Evolutionary conservation across 768 basidiomycete genomes (phyloP), one percentile per base, ranked within the genome.

Genomic region (Boletus tylopilopsis): DNA sequence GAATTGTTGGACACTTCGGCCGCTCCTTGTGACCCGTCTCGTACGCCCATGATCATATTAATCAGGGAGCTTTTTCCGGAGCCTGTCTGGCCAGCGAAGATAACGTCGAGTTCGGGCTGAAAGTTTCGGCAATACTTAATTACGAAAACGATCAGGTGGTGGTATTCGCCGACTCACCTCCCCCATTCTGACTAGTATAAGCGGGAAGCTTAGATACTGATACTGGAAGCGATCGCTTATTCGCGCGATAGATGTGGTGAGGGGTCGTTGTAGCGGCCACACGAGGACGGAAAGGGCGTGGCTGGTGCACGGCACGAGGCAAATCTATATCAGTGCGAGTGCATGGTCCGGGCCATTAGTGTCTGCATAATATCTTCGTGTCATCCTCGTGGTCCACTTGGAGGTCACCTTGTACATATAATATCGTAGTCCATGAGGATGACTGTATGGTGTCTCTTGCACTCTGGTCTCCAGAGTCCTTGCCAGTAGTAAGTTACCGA

Each of bases 1-100:
- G 53, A 45, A 37, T 54, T 48, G 32, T 49, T 50, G 19, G 63
- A 57, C 37, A 63, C 63, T 16, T n/a, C 10, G 39, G 62, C 62
- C 12, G 51, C 45, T 6, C 3, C 16, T 6, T 8, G 0, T 30
- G 45, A 10, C 0, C 21, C n/a, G 18, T 64, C 63, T 32, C 1
- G n/a, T 18, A 34, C 8, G 10, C 44, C 46, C 29, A 36, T 54
- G 51, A 64, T 39, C 63, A 64, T 65, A 23, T 64, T 64, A 44
- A 60, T 50, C 21, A 64, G 41, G 1, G 64, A 34, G 40, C 63
- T 64, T 39, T 64, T 64, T 5, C 62, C 62, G 32, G 60, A 53
- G 2, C 62, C 62, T 32, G 62, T 64, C 38, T 57, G 57, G 22
- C 62, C 62, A 25, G 53, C 63, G 16, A 64, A 55, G 15, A 63